Percentiles rank a stretch among this genome's conserved stretches.
Evolutionary conservation across 352 stramenopile genomes (phyloP).

Genomic region (Elongisporangium senticosum): DNA sequence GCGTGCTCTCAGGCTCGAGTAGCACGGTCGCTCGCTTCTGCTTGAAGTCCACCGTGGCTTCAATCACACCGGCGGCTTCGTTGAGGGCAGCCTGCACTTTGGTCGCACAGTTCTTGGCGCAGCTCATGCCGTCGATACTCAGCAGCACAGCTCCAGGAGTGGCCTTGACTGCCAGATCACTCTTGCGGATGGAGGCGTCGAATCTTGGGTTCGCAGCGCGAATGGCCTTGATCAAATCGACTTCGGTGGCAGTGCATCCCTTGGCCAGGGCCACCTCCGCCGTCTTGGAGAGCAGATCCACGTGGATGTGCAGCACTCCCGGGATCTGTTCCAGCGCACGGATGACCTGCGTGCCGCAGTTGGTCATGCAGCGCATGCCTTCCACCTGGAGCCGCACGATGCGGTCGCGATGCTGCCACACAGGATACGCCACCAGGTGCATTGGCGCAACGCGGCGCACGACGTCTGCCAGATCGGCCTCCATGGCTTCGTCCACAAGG

Average conservation of each 20-base stretch:
- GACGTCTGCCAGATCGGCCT: slow-evolving; percentile 53
- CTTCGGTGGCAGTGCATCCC: slow-evolving; percentile 72
- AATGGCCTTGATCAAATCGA: slow-evolving; percentile 85
- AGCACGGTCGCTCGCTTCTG: slow-evolving; percentile 71
- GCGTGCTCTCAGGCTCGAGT: slow-evolving; percentile 43
- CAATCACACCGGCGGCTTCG: slow-evolving; percentile 43
- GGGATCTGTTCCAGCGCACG: slow-evolving; percentile 74
- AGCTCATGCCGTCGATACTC: slow-evolving; percentile 73
- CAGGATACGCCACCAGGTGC: slow-evolving; percentile 61
- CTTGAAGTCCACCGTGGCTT: slow-evolving; percentile 62
- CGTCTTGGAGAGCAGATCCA: slow-evolving; percentile 77
- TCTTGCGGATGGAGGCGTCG: slow-evolving; percentile 61
- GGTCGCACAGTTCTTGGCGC: slow-evolving; percentile 50
- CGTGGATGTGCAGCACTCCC: slow-evolving; percentile 77
- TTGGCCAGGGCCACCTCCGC: slow-evolving; percentile 73
- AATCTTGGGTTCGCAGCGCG: slow-evolving; percentile 68
- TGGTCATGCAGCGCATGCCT: slow-evolving; percentile 87
- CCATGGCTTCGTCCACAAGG: slow-evolving; percentile 31
- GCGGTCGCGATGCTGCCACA: slow-evolving; percentile 80
- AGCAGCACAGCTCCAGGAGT: slow-evolving; percentile 67
- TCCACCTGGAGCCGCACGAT: slow-evolving; percentile 71
- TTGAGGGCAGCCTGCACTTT: slow-evolving; percentile 58
- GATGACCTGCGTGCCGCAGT: slow-evolving; percentile 78
- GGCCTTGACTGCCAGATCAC: slow-evolving; percentile 35
- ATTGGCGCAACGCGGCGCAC: slow-evolving; percentile 36